phyloP scores from a whole-genome alignment of 176 grass and related monocot species.

The barley (Hordeum vulgare) region MorexV3_pseudomolecules_assembly NC_058520.1:474015430-474015929 shows the following conservation, averaged over 20 bases:
- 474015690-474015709: constrained; percentile 6
- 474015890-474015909: not conserved
- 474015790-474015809: not conserved
- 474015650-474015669: not conserved
- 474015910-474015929: not conserved
- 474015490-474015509: not conserved
- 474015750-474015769: not conserved
- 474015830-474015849: not conserved
- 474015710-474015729: not conserved
- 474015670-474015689: not conserved
- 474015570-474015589: not conserved
- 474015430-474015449: not conserved
- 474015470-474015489: not conserved
- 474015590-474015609: not conserved
- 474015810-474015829: not conserved
- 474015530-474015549: not conserved
- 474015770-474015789: not conserved
- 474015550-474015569: not conserved
- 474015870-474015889: not conserved
- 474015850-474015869: not conserved
- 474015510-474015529: not conserved
- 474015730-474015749: not conserved
- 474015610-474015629: not conserved
- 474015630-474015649: not conserved
- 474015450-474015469: not conserved